Evolutionary conservation across 805 yeast species (phyloP), one percentile per base, ranked within the genome.

Genomic region (Priceomyces carsonii): DNA sequence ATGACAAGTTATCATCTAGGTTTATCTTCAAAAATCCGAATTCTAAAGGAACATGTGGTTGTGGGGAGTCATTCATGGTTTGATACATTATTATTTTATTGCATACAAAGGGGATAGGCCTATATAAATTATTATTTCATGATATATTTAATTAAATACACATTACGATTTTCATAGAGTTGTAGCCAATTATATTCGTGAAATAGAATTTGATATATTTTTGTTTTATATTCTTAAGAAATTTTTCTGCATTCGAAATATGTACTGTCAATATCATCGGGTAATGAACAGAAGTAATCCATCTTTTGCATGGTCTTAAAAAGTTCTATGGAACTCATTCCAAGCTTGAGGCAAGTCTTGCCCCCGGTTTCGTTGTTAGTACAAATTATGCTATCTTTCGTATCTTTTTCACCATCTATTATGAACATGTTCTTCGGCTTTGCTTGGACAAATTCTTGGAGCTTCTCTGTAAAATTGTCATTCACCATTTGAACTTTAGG

Each of bases 21-120:
- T 93, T 93, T 58, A 88, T 93, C 13, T 93, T 93, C 72, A 83
- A 76, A 57, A 93, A 93, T 61, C 99, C 99, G 44, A 93, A 93
- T 64, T 85, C 95, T 25, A 93, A 91, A 68, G 99, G 98, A 20
- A 86, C 95, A 32, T 93, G 99, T 65, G 99, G 99, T 8, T 93
- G 99, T 62, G 99, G 99, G 36, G 99, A 93, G 67, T 87, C 96
- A 4, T 93, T 93, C 61, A 93, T 90, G 96, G 96, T 91, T 6
- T 90, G 66, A 46, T 8, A 22, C 15, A 14, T 6, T 10, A 10
- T 10, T 26, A 29, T 10, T 30, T 13, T 20, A 19, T 30, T 21
- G 26, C 26, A 21, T 30, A 6, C n/a, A 13, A 8, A 30, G 23
- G 25, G 8, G 24, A 30, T n/a, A 7, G 13, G 18, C 14, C 17